Evolutionary conservation across 108 stramenopile genomes (phyloP).

Genomic region (Skeletonema tropicum): DNA sequence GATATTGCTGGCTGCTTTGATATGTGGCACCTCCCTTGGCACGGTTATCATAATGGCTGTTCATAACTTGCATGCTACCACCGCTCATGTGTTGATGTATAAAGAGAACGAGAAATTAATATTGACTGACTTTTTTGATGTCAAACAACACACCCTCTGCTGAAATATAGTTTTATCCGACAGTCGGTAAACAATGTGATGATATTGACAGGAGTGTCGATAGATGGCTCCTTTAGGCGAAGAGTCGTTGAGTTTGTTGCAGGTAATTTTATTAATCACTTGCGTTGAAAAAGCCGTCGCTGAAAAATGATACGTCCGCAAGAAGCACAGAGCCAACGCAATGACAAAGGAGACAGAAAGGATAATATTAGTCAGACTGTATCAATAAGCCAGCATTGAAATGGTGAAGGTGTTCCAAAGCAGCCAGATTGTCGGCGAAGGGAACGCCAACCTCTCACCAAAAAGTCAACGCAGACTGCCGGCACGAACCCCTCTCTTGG

Average conservation of each 20-base stretch:
- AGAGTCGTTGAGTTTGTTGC: background rate
- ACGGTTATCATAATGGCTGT: slow-evolving; percentile 2
- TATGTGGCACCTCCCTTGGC: slow-evolving; percentile 6
- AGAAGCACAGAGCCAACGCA: background rate
- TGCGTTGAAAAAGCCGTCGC: background rate
- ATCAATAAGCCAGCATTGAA: background rate
- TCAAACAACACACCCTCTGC: background rate
- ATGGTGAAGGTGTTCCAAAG: background rate
- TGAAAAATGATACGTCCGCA: background rate
- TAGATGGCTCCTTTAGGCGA: background rate
- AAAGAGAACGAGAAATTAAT: background rate
- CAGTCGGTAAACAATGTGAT: background rate
- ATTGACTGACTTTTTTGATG: background rate
- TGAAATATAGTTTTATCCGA: background rate
- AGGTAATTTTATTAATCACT: background rate
- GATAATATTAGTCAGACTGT: background rate
- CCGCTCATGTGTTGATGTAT: slow-evolving; percentile 2
- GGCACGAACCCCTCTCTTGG: background rate
- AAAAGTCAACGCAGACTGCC: background rate
- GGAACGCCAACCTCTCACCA: background rate
- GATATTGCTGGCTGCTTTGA: slow-evolving; percentile 9
- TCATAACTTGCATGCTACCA: slow-evolving; percentile 9
- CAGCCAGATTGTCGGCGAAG: background rate
- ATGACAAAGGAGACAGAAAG: background rate
- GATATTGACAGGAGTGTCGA: background rate